Evolutionary conservation across 1,284 basidiomycete species (phyloP).

Genomic region (Afroboletus lepidellus): DNA sequence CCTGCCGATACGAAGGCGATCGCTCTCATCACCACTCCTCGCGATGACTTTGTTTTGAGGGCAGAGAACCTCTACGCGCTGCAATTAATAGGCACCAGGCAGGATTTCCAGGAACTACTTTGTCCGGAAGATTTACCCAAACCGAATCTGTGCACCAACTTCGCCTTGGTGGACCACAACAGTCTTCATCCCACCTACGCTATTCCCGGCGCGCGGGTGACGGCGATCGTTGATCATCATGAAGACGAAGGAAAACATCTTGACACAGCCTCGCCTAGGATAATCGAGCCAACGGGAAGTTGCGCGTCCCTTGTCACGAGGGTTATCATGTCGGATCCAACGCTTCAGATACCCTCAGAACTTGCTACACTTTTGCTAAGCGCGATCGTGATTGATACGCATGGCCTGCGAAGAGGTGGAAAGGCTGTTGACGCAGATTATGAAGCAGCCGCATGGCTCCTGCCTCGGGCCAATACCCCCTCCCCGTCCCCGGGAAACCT

Average conservation of each 20-base stretch:
- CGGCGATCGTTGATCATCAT: slow-evolving; percentile 92
- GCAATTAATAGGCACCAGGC: slow-evolving; percentile 50
- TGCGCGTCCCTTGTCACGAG: slow-evolving; percentile 75
- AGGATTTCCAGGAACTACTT: slow-evolving; percentile 51
- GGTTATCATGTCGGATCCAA: slow-evolving; percentile 42
- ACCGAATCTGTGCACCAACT: slow-evolving; percentile 49
- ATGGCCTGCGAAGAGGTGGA: slow-evolving; percentile 70
- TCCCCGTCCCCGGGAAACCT: slow-evolving; percentile 19
- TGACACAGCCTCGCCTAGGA: slow-evolving; percentile 62
- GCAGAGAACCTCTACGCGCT: slow-evolving; percentile 86
- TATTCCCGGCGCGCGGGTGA: slow-evolving; percentile 51
- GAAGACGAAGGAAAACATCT: slow-evolving; percentile 76
- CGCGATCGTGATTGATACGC: slow-evolving; percentile 83
- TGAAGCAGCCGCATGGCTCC: slow-evolving; percentile 59
- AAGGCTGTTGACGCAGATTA: slow-evolving; percentile 72
- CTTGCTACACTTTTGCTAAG: slow-evolving; percentile 78
- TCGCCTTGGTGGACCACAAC: slow-evolving; percentile 91
- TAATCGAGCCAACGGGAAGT: slow-evolving; percentile 71
- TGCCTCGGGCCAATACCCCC: slow-evolving; percentile 44
- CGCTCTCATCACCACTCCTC: slow-evolving; percentile 73
- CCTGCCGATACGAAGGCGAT: slow-evolving; percentile 46
- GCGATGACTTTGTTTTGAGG: slow-evolving; percentile 72
- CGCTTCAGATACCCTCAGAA: slow-evolving; percentile 46
- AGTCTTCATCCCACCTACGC: slow-evolving; percentile 57
- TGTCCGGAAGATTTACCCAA: slow-evolving; percentile 54